These are phyloP conservation scores for Ceratocystis eucalypticola DNA, from an alignment of 2,329 filamentous ascomycete species.

Conservation along the genomic window DNA sequence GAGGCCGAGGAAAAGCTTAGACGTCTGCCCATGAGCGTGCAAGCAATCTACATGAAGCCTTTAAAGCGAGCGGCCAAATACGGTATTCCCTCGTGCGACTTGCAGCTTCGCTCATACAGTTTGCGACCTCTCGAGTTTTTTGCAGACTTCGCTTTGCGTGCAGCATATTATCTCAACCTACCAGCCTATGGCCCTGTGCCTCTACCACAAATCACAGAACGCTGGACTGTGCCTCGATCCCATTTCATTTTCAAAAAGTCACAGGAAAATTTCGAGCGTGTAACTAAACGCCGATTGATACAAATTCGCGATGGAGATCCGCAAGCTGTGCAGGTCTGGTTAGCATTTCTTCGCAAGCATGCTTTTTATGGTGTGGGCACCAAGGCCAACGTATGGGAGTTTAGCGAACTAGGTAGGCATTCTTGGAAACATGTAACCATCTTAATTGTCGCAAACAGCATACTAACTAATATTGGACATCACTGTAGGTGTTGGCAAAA, in stretches of 20 bases:
- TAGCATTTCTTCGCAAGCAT: slow-evolving; percentile 83
- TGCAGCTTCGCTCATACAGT: slow-evolving; percentile 85
- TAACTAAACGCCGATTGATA: slow-evolving; percentile 72
- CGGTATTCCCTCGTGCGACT: slow-evolving; percentile 73
- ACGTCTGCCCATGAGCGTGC: slow-evolving; percentile 35
- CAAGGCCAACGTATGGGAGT: slow-evolving; percentile 97
- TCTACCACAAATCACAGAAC: slow-evolving; percentile 71
- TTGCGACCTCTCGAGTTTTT: slow-evolving; percentile 88
- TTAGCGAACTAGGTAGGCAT: slow-evolving; percentile 47
- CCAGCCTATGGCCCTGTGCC: slow-evolving; percentile 76
- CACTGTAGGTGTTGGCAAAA: slow-evolving; percentile 17
- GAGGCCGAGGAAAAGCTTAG: slow-evolving; percentile 12
- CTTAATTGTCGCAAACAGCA: neutral
- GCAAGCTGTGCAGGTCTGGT: slow-evolving; percentile 79
- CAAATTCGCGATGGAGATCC: slow-evolving; percentile 87
- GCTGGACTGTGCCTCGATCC: slow-evolving; percentile 82
- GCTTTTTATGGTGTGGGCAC: slow-evolving; percentile 94
- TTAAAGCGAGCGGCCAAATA: slow-evolving; percentile 60
- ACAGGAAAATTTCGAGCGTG: slow-evolving; percentile 93
- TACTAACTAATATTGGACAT: neutral
- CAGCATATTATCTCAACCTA: slow-evolving; percentile 84
- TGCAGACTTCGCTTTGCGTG: slow-evolving; percentile 82
- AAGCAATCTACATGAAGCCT: slow-evolving; percentile 75
- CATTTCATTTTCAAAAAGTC: slow-evolving; percentile 95
- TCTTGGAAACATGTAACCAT: neutral